Percentiles rank a stretch among this genome's conserved stretches.
Evolutionary conservation across 495 filamentous ascomycete species (phyloP).

Genomic region (Xylaria curta): DNA sequence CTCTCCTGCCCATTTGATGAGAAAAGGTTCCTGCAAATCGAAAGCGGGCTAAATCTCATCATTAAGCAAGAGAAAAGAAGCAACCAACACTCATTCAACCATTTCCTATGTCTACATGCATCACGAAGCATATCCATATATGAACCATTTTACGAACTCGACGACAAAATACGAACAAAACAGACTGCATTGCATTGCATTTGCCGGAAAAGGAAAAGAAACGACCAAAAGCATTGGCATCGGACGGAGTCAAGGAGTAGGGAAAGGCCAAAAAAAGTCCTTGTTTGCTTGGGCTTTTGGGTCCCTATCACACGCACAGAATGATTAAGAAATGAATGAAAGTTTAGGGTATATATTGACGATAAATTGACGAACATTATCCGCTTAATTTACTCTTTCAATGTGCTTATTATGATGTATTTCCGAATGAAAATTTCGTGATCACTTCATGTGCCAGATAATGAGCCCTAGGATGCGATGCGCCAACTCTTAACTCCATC

Average conservation of each 20-base stretch:
- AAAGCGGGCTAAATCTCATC: background rate
- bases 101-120: conserved; percentile 15
- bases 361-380: background rate
- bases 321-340: conserved; percentile 22
- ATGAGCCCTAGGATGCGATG: background rate
- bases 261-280: background rate
- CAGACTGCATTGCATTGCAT: conserved; percentile 18
- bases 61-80: background rate
- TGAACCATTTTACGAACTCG: conserved; percentile 3
- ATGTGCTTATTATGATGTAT: background rate
- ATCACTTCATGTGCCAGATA: too few species aligned
- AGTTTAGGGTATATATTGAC: conserved; percentile 1
- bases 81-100: conserved; percentile 12
- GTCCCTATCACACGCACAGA: background rate
- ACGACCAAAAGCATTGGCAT: conserved; percentile 4
- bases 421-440: background rate
- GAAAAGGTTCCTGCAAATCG: background rate
- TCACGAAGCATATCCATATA: background rate
- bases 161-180: background rate
- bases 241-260: conserved; percentile 5
- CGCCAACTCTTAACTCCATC: background rate
- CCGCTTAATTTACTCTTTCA: background rate
- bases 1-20: background rate
- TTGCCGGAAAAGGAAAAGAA: conserved; percentile 7
- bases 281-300: background rate